Conservation (phyloP, 371 early-diverging fungal genomes). For the Encephalitozoon intestinalis region DNA sequence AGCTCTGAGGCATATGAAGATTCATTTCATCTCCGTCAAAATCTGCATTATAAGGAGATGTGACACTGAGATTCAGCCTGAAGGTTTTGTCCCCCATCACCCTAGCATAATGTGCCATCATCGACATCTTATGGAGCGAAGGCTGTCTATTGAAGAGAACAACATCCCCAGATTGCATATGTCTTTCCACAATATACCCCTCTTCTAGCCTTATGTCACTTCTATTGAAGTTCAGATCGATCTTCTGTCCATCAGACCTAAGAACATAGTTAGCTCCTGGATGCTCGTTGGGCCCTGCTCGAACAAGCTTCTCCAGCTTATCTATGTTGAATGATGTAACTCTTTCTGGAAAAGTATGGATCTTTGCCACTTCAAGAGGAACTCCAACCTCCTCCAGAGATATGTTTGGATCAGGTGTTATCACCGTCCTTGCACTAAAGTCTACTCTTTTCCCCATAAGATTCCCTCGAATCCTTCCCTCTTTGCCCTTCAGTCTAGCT, state of each 20-base stretch:
- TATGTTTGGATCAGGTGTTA: constrained; percentile 96
- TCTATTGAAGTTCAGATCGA: constrained; percentile 81
- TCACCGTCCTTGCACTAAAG: constrained; percentile 96
- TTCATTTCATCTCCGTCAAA: constrained; percentile 99
- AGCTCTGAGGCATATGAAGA: constrained; percentile 92
- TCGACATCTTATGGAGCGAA: constrained; percentile 97
- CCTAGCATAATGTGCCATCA: constrained; percentile 96
- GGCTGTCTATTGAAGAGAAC: constrained; percentile 99
- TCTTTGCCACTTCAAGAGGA: constrained; percentile 88
- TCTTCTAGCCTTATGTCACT: constrained; percentile 78
- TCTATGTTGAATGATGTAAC: constrained; percentile 95
- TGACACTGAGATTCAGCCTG: constrained; percentile 91
- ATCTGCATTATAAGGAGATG: constrained; percentile 99
- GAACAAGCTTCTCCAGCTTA: constrained; percentile 74
- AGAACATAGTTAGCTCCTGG: constrained; percentile 98
- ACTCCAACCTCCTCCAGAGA: constrained; percentile 95
- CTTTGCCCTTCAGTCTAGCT: constrained; percentile 95
- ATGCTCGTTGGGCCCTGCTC: constrained; percentile 84
- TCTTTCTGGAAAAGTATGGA: constrained; percentile 90
- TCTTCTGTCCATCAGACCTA: constrained; percentile 84
- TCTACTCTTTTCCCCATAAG: constrained; percentile 99
- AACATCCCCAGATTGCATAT: constrained; percentile 84
- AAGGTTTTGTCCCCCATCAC: constrained; percentile 98
- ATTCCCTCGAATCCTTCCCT: constrained; percentile 95
- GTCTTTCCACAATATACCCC: constrained; percentile 90